Conservation (phyloP, 2,329 filamentous ascomycete species). For the Alternaria triticina region DNA sequence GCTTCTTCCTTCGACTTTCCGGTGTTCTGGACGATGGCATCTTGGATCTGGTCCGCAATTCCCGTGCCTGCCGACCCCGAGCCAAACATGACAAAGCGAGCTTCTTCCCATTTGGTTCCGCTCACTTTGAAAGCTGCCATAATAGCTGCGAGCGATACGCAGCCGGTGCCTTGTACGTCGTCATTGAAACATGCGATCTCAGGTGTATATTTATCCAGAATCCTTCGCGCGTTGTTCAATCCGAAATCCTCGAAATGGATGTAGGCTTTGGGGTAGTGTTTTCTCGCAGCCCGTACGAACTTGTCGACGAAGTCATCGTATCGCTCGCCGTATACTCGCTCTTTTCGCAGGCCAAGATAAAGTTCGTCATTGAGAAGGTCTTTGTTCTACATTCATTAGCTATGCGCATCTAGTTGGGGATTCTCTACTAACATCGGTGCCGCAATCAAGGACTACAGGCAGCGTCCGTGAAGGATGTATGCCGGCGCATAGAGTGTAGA, state of each 20-base stretch:
- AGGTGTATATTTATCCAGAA: constrained; percentile 77
- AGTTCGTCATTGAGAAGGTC: constrained; percentile 75
- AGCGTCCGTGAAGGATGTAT: constrained; percentile 80
- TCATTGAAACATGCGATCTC: constrained; percentile 88
- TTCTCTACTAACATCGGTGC: constrained; percentile 66
- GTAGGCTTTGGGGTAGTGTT: constrained; percentile 78
- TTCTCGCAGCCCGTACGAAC: constrained; percentile 72
- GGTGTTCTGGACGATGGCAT: constrained; percentile 75
- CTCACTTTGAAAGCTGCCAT: constrained; percentile 76
- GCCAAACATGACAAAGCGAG: constrained; percentile 78
- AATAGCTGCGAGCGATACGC: constrained; percentile 83
- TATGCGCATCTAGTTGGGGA: background rate
- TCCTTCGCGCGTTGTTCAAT: constrained; percentile 73
- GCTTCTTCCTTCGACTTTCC: constrained; percentile 75
- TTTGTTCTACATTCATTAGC: constrained; percentile 62
- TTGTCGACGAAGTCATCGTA: constrained; percentile 80
- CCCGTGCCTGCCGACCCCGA: constrained; percentile 82
- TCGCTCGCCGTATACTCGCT: constrained; percentile 69
- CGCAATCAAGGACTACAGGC: constrained; percentile 83
- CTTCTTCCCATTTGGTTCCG: constrained; percentile 69
- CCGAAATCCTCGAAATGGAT: constrained; percentile 94
- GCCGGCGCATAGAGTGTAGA: constrained; percentile 86
- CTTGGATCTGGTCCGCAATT: constrained; percentile 83
- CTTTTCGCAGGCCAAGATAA: constrained; percentile 76
- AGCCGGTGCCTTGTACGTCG: constrained; percentile 87